Conservation (phyloP, 768 basidiomycete species). For the Tulasnella calospora region DNA sequence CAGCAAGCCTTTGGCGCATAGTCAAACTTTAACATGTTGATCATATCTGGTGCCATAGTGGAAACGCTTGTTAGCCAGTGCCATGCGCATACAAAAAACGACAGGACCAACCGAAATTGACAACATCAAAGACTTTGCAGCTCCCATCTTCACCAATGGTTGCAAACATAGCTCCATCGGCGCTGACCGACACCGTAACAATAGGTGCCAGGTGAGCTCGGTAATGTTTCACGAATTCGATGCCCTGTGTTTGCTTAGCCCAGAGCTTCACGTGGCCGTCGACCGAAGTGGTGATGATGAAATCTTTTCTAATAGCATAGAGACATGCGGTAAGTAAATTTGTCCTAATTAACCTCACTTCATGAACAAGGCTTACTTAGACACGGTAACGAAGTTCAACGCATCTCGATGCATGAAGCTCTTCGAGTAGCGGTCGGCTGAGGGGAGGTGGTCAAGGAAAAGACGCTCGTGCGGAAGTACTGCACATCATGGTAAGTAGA, state of each 20-base stretch:
- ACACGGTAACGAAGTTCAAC: slow-evolving; percentile 82
- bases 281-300: slow-evolving; percentile 87
- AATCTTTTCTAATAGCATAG: slow-evolving; percentile 68
- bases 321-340: not conserved
- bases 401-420: slow-evolving; percentile 97
- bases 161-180: slow-evolving; percentile 88
- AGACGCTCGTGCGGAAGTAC: slow-evolving; percentile 90
- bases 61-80: not conserved
- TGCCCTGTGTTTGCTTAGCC: slow-evolving; percentile 95
- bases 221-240: slow-evolving; percentile 98
- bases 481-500: slow-evolving; percentile 36
- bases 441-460: slow-evolving; percentile 88
- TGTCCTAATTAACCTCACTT: not conserved
- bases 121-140: slow-evolving; percentile 93
- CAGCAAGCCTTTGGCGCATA: slow-evolving; percentile 84
- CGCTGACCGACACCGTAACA: slow-evolving; percentile 74
- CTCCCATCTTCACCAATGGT: slow-evolving; percentile 87
- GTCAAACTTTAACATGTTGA: slow-evolving; percentile 90
- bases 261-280: slow-evolving; percentile 97
- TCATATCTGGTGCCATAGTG: slow-evolving; percentile 69
- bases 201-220: slow-evolving; percentile 83
- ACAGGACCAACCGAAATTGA: slow-evolving; percentile 80
- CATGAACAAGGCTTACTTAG: slow-evolving; percentile 55
- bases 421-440: slow-evolving; percentile 90
- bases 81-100: not conserved